These are phyloP conservation scores for Termitomyces sp. DNA, from an alignment of 768 basidiomycete species.

Conservation along the genomic window DNA sequence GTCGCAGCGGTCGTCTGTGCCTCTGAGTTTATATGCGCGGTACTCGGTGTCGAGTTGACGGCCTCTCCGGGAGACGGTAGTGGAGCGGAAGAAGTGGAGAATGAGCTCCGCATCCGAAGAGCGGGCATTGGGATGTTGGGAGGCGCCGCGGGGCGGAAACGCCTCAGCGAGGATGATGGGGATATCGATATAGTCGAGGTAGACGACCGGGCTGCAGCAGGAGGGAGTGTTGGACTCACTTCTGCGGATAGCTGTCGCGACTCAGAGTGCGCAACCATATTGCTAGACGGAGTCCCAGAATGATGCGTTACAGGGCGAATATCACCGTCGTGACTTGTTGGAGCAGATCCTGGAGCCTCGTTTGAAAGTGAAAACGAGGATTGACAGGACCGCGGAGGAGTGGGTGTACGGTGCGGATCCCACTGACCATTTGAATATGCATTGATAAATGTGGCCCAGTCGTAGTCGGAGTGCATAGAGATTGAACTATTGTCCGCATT, in stretches of 20 bases:
- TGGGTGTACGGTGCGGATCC: slow-evolving; percentile 74
- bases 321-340: not conserved
- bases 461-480: slow-evolving; percentile 32
- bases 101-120: slow-evolving; percentile 24
- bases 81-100: slow-evolving; percentile 22
- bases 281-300: not conserved
- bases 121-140: slow-evolving; percentile 17
- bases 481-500: slow-evolving; percentile 4
- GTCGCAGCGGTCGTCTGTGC: slow-evolving; percentile 73
- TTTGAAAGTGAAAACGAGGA: slow-evolving; percentile 12
- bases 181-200: slow-evolving; percentile 17
- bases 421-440: slow-evolving; percentile 77
- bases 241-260: not conserved
- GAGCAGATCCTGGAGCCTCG: not conserved
- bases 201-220: slow-evolving; percentile 8
- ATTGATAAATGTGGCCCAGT: slow-evolving; percentile 77
- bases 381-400: slow-evolving; percentile 41
- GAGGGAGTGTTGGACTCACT: slow-evolving; percentile 1
- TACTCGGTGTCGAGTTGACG: slow-evolving; percentile 16
- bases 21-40: slow-evolving; percentile 41
- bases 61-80: slow-evolving; percentile 18
- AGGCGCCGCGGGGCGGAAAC: slow-evolving; percentile 17
- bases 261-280: not conserved
- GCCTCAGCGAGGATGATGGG: slow-evolving; percentile 11
- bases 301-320: not conserved